These are phyloP conservation scores for Tripidium arundinaceum DNA, from an alignment of 202 grass and related monocot species.

Conservation along the genomic window DNA sequence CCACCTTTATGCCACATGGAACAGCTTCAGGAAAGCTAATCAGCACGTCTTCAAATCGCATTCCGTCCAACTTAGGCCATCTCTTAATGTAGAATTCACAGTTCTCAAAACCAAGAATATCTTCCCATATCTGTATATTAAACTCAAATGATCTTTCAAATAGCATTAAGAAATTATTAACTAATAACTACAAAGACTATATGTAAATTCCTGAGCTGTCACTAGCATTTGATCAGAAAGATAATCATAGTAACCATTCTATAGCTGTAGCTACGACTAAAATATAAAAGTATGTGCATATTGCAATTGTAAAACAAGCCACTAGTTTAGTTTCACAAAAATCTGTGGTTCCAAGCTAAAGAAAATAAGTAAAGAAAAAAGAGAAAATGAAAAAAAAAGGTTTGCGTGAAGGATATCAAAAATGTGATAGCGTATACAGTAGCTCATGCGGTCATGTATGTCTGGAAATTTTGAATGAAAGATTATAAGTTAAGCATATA, in stretches of 20 bases:
- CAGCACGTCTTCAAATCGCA: constrained; percentile 74
- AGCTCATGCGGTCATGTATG: background rate
- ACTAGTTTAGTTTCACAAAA: constrained; percentile 18
- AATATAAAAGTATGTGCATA: too few species aligned
- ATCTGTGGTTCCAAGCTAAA: background rate
- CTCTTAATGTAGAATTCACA: constrained; percentile 83
- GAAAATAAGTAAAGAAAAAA: background rate
- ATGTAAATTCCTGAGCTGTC: constrained; percentile 10
- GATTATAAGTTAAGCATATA: background rate
- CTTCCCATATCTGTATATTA: constrained; percentile 66
- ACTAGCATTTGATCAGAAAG: background rate
- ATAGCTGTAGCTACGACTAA: background rate
- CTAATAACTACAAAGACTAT: constrained; percentile 5
- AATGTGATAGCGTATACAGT: background rate
- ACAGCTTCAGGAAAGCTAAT: constrained; percentile 77
- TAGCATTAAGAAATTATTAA: constrained; percentile 12
- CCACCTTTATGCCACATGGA: constrained; percentile 71
- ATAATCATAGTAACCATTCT: background rate
- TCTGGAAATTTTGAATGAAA: background rate
- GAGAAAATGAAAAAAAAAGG: background rate
- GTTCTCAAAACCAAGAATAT: constrained; percentile 81
- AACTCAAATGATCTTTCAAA: constrained; percentile 30
- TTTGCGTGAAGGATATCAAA: background rate
- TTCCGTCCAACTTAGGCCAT: constrained; percentile 68
- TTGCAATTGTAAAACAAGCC: too few species aligned